Evolutionary conservation across 225 moss, liverwort and hornwort genomes (phyloP).

Genomic region (Bryoerythrophyllum caledonicum): DNA sequence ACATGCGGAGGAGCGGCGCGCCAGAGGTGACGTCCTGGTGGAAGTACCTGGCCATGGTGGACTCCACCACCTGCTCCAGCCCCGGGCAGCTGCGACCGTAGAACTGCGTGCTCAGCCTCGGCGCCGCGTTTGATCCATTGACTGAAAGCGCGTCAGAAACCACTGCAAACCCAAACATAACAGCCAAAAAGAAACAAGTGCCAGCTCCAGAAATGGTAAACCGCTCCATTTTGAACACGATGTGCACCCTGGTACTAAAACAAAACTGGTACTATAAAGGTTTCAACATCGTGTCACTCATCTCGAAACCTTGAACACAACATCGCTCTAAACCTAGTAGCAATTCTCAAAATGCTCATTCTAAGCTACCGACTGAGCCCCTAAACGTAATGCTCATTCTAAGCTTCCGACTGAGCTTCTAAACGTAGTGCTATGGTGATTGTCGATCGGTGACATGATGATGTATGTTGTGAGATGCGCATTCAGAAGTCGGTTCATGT

Average conservation of each 20-base stretch:
- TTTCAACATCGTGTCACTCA: no score
- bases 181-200: not conserved
- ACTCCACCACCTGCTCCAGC: conserved; percentile 46
- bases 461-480: not conserved
- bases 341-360: no score
- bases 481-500: not conserved
- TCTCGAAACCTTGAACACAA: no score
- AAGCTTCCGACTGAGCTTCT: no score
- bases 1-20: conserved; percentile 61
- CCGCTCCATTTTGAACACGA: conserved; percentile 17
- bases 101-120: conserved; percentile 41
- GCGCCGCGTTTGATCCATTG: not conserved
- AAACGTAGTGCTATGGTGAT: no score
- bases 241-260: no score
- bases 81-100: conserved; percentile 44
- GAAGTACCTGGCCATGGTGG: conserved; percentile 48
- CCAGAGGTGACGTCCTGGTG: conserved; percentile 50
- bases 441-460: no score
- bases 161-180: conserved; percentile 20
- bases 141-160: conserved; percentile 22
- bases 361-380: no score
- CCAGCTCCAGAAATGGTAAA: not conserved
- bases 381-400: no score
- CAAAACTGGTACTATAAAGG: no score
- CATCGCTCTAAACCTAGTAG: no score